A percentile compares a stretch with the other conserved stretches of the same genome.
These are phyloP conservation scores for Paradendryphiella salina DNA, from an alignment of 2,329 filamentous ascomycete species.

Conservation along the genomic window DNA sequence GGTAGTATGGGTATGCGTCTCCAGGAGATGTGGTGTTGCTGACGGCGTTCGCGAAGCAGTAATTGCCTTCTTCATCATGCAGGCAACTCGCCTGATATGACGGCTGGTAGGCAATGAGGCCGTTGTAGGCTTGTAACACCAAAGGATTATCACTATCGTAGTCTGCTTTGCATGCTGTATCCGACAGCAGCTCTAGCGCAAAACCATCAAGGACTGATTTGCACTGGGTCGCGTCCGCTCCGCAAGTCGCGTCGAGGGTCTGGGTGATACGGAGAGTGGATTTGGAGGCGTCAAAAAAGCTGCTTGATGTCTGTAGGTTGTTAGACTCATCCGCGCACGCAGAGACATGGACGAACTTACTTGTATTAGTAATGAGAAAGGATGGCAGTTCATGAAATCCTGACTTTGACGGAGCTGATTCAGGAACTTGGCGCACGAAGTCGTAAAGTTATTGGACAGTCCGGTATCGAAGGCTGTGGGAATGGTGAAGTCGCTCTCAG, in stretches of 20 bases:
- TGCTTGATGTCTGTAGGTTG: constrained; percentile 69
- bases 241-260: constrained; percentile 78
- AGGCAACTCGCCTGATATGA: constrained; percentile 83
- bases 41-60: constrained; percentile 83
- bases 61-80: constrained; percentile 63
- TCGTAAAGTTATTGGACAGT: constrained; percentile 58
- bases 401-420: constrained; percentile 65
- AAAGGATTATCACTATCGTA: constrained; percentile 67
- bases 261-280: constrained; percentile 72
- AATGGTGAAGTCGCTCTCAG: constrained; percentile 34
- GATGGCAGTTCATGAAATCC: constrained; percentile 74
- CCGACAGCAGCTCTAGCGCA: constrained; percentile 65
- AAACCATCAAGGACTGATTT: constrained; percentile 64
- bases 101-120: constrained; percentile 74
- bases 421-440: constrained; percentile 69
- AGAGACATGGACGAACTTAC: constrained; percentile 52
- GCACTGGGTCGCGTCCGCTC: constrained; percentile 68
- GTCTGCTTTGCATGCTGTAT: constrained; percentile 72
- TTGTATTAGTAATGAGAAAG: constrained; percentile 81
- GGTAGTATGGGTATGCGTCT: constrained; percentile 80
- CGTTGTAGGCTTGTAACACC: constrained; percentile 74
- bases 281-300: constrained; percentile 79
- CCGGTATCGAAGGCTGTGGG: constrained; percentile 54
- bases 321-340: constrained; percentile 4
- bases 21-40: constrained; percentile 72